These are phyloP conservation scores for Claviceps maximensis DNA, from an alignment of 2,329 filamentous ascomycete genomes.

Conservation along the genomic window DNA sequence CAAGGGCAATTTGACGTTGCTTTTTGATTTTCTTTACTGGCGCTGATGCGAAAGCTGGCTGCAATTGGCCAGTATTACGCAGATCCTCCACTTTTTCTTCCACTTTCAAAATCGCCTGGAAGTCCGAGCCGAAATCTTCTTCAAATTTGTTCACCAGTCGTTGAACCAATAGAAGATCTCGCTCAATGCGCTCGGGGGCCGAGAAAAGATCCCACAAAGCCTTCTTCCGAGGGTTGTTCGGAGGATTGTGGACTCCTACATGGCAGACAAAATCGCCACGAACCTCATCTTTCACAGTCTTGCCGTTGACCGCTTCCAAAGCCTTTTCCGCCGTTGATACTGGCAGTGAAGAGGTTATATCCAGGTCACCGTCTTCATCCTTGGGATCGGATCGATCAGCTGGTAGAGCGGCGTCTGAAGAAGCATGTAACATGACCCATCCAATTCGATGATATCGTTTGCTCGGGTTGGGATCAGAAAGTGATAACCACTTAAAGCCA, in stretches of 20 bases:
- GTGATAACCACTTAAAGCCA: slow-evolving; percentile 88
- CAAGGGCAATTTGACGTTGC: slow-evolving; percentile 44
- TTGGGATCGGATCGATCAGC: slow-evolving; percentile 62
- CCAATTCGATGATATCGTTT: slow-evolving; percentile 97
- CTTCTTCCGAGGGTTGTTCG: slow-evolving; percentile 77
- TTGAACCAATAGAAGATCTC: slow-evolving; percentile 72
- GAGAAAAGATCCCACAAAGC: slow-evolving; percentile 95
- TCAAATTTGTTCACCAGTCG: slow-evolving; percentile 78
- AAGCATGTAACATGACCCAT: slow-evolving; percentile 91
- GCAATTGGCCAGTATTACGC: slow-evolving; percentile 60
- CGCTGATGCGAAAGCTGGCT: slow-evolving; percentile 44
- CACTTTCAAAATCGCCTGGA: slow-evolving; percentile 66
- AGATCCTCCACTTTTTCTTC: slow-evolving; percentile 79
- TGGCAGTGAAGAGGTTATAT: slow-evolving; percentile 38
- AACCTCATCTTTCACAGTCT: slow-evolving; percentile 88
- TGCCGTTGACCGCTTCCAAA: slow-evolving; percentile 88
- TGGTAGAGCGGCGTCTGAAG: slow-evolving; percentile 50
- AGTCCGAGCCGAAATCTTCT: slow-evolving; percentile 62
- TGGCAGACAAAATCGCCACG: slow-evolving; percentile 96
- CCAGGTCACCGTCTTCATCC: slow-evolving; percentile 50
- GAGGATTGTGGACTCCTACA: slow-evolving; percentile 88
- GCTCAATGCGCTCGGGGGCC: slow-evolving; percentile 81
- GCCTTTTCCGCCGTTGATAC: slow-evolving; percentile 67
- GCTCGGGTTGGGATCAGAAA: slow-evolving; percentile 91
- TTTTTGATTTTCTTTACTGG: slow-evolving; percentile 47